Base-by-base conservation (phyloP, 768 basidiomycete species). In the Mycena vulgaris region DNA sequence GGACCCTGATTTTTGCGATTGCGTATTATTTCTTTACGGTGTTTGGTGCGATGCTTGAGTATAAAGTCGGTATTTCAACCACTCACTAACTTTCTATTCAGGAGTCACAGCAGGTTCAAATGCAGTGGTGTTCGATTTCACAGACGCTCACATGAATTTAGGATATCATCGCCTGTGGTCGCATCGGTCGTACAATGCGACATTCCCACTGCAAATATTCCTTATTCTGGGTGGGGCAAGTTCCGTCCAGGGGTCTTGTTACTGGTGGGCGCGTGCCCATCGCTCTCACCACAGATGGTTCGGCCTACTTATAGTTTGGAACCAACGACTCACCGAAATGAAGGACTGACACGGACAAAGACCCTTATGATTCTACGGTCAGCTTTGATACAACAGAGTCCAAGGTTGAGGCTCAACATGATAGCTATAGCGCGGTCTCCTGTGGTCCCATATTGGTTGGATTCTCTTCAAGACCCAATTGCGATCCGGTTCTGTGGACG, bases 121-220 rank as follows among this genome's bases (percentile, higher is more conserved):
- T 23, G n/a, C 25, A n/a, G n/a, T n/a, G n/a, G n/a, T n/a, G n/a
- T n/a, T 27, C 27, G 33, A 30, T 63, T 31, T 39, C 53, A 27
- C 8, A n/a, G 37, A 21, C 25, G 6, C n/a, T n/a, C n/a, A 51
- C 35, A 47, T 61, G 56, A 66, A 64, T 39, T 55, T 75, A 91
- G 90, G 91, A 31, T 96, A 95, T 80, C 94, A 96, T 80, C 89
- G 94, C 57, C 84, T 95, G 9, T 96, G 93, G 93, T 93, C 94
- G 4, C 94, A 96, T 78, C 88, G 94, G 60, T 90, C 93, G 1
- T 96, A 94, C 79, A 91, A 92, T 68, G 94, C 94, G 7, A 89
- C 90, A 39, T 78, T 83, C 21, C 88, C 90, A 30, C 86, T 96
- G 17, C 93, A 93, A 77, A 80, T 90, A 56, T 88, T 91, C 76